A percentile compares a stretch with the other conserved stretches of the same genome.
These are phyloP conservation scores for Volvox carteri DNA, from an alignment of 163 green algal genomes.

Conservation along the genomic window DNA sequence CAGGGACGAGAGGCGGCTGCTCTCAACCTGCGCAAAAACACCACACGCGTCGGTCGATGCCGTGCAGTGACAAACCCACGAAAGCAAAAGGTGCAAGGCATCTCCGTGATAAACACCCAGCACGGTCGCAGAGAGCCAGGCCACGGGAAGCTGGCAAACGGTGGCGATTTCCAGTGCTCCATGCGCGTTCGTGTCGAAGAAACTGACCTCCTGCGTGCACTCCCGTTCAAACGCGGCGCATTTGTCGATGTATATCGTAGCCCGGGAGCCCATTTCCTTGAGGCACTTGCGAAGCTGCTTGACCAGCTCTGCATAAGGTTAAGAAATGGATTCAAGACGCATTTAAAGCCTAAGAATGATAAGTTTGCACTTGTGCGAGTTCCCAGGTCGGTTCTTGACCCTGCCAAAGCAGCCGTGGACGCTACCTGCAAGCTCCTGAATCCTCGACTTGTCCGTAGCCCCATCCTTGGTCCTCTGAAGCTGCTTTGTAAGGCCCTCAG, in stretches of 20 bases:
- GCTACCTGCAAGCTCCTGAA: constrained; percentile 85
- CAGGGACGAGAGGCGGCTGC: constrained; percentile 75
- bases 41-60: background rate
- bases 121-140: no score
- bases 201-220: constrained; percentile 68
- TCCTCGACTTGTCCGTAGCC: constrained; percentile 85
- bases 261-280: constrained; percentile 75
- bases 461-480: constrained; percentile 89
- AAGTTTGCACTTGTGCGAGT: background rate
- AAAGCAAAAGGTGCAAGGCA: no score
- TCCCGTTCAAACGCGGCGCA: constrained; percentile 77
- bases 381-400: background rate
- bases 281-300: constrained; percentile 84
- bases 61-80: no score
- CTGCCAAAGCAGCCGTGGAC: background rate
- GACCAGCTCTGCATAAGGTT: constrained; percentile 77
- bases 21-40: constrained; percentile 73
- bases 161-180: no score
- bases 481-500: constrained; percentile 79
- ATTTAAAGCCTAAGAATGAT: background rate
- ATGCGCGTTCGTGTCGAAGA: background rate
- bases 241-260: constrained; percentile 75
- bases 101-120: no score
- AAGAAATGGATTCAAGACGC: background rate
- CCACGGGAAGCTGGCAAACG: no score